A percentile compares a stretch with the other conserved stretches of the same genome.
phyloP scores from a whole-genome alignment of 805 yeast genomes.

The Candida ipomoeae region DNA sequence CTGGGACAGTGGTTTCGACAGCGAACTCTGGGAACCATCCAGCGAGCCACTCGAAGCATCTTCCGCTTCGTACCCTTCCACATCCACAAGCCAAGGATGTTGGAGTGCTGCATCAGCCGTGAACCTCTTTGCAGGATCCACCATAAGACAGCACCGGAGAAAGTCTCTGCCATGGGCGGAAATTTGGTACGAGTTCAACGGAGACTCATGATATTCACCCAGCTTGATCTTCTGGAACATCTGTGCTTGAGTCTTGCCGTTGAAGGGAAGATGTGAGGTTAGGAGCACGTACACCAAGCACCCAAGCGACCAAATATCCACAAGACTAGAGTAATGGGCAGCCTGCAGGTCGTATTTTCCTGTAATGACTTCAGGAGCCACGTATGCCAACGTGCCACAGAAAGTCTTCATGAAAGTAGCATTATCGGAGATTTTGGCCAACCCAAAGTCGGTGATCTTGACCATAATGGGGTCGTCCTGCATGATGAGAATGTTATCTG shows the following conservation, averaged over 20 bases:
- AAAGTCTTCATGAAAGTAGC: slow-evolving; percentile 90
- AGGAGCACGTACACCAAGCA: slow-evolving; percentile 87
- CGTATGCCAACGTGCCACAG: slow-evolving; percentile 95
- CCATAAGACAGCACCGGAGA: slow-evolving; percentile 64
- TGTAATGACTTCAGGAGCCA: slow-evolving; percentile 88
- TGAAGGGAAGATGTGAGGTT: slow-evolving; percentile 92
- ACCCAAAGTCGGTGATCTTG: slow-evolving; percentile 95
- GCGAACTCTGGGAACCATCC: not conserved
- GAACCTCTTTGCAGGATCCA: slow-evolving; percentile 68
- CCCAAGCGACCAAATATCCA: slow-evolving; percentile 98
- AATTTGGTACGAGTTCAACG: slow-evolving; percentile 61
- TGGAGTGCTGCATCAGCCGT: slow-evolving; percentile 71
- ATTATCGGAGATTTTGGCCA: slow-evolving; percentile 84
- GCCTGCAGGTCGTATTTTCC: slow-evolving; percentile 47
- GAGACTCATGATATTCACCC: slow-evolving; percentile 78
- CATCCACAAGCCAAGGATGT: slow-evolving; percentile 73
- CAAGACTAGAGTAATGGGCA: slow-evolving; percentile 66
- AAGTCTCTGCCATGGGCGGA: slow-evolving; percentile 71
- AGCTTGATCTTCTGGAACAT: slow-evolving; percentile 68
- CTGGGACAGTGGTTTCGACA: slow-evolving; percentile 19
- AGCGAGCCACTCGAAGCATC: not conserved
- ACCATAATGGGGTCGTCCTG: slow-evolving; percentile 86
- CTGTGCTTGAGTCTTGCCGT: slow-evolving; percentile 86
- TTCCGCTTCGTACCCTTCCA: slow-evolving; percentile 20
- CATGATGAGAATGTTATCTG: slow-evolving; percentile 89